phyloP scores from a whole-genome alignment of 2,329 filamentous ascomycete genomes.

The Diaporthe citrichinensis region DNA sequence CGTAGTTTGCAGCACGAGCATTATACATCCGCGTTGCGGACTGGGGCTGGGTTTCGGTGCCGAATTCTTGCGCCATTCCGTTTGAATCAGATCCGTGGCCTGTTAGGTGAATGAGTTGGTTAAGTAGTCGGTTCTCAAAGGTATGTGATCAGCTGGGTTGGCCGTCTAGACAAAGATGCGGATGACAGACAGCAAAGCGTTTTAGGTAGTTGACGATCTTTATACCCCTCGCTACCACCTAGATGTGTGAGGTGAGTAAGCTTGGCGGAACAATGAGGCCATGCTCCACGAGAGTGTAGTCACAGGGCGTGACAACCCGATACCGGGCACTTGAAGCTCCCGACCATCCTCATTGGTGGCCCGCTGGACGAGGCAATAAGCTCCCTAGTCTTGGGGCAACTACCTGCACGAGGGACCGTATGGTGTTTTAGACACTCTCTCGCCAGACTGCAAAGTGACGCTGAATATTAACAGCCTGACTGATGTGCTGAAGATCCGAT shows the following conservation, averaged over 20 bases:
- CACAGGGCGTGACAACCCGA: not conserved
- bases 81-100: not conserved
- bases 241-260: not conserved
- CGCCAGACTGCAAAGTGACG: not conserved
- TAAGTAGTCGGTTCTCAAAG: not conserved
- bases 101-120: not conserved
- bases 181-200: not conserved
- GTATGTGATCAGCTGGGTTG: not conserved
- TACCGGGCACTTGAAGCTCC: not conserved
- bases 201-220: not conserved
- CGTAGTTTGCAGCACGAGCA: conserved; percentile 49
- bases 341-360: not conserved
- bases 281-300: not conserved
- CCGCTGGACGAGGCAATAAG: not conserved
- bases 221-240: not conserved
- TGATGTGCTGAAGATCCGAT: not conserved
- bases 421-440: not conserved
- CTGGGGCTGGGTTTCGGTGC: conserved; percentile 42
- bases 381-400: not conserved
- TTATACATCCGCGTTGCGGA: conserved; percentile 51
- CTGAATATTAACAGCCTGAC: not conserved
- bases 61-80: conserved; percentile 35
- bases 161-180: not conserved
- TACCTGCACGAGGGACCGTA: not conserved
- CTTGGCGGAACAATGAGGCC: not conserved